Base-by-base conservation (phyloP, 1,139 yeast genomes). In the Lodderomyces margitis region DNA sequence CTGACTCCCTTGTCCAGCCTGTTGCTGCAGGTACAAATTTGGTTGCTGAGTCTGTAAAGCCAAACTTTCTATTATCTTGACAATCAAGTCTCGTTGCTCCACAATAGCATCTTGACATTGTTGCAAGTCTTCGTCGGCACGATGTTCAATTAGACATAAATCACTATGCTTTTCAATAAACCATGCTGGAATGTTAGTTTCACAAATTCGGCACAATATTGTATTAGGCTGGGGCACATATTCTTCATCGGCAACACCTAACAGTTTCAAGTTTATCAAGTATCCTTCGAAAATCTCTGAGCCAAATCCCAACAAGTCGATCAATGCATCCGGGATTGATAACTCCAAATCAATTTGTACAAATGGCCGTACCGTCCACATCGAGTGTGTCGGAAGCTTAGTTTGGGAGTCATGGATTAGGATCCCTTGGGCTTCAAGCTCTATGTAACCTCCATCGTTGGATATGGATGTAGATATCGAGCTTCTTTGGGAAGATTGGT, bases 361-460 rank as follows among this genome's bases (percentile, higher is more conserved):
- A 59, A 81, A 85, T 1, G 95, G 96, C 52, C 87, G 83, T 10
- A 92, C 71, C 3, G 94, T 82, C 98, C 98, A 92, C 86, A 92
- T 86, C 1, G 96, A 82, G 59, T 89, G 95, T 1, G 85, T 74
- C 1, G 95, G 89, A n/a, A 74, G 61, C 11, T 71, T 70, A 0
- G 81, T 69, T 38, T 68, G 66, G 3, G 74, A 62, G 53, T 85
- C 86, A 51, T 81, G 87, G n/a, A 92, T 84, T 28, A 92, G 62
- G n/a, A 92, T 84, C 5, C 99, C 99, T 56, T 91, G 97, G 0
- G 96, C 98, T 59, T 91, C 98, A 33, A 92, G 66, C 53, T 87
- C 94, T 3, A 83, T 75, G 11, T 76, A 63, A 9, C 74, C 79
- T 7, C 85, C 85, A 56, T 80, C 79, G 27, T 77, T 76, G 0